Base-by-base conservation (phyloP, 257 asterid species). In the Thymus quinquecostatus region DNA sequence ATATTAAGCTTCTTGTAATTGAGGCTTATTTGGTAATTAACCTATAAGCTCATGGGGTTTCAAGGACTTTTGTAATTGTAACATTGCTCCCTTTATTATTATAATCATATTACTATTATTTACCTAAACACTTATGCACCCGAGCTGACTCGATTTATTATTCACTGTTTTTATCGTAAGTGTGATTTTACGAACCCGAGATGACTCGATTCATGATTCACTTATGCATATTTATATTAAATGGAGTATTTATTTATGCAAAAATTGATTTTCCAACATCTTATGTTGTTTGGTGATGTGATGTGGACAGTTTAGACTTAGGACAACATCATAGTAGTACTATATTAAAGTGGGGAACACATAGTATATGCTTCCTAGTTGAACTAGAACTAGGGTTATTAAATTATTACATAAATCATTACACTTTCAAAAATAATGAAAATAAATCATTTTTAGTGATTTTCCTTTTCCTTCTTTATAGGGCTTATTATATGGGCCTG, bases 41-140 rank as follows among this genome's bases (percentile, higher is more conserved):
- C 13, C 9, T 14, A 44, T 49, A 64, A 58, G 27, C 11, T 33
- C 38, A 27, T 43, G 63, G 29, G 47, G 6, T 71, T 60, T 68
- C 57, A 48, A 32, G 72, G 73, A 78, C 80, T 74, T 55, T 5
- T 73, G 79, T 71, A 53, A 53, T 78, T 71, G 70, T 47, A 32
- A 44, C 60, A n/a, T 21, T 76, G 41, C 55, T 74, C 60, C 64
- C 11, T 13, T 53, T 11, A 65, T 32, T 76, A 79, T 10, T 49
- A 14, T 3, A 75, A 10, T 70, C 36, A 33, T 33, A 5, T 53
- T 51, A 2, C 44, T 57, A 32, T 33, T 56, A 54, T 33, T 34
- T 54, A 10, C 11, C 29, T 29, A 9, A 8, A 10, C 9, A 9
- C 21, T 21, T 21, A 21, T 21, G 21, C 21, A 21, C 21, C 21